Evolutionary conservation across 1,139 yeast genomes (phyloP), one percentile per base, ranked within the genome.

Genomic region (Suhomyces bokatorum): DNA sequence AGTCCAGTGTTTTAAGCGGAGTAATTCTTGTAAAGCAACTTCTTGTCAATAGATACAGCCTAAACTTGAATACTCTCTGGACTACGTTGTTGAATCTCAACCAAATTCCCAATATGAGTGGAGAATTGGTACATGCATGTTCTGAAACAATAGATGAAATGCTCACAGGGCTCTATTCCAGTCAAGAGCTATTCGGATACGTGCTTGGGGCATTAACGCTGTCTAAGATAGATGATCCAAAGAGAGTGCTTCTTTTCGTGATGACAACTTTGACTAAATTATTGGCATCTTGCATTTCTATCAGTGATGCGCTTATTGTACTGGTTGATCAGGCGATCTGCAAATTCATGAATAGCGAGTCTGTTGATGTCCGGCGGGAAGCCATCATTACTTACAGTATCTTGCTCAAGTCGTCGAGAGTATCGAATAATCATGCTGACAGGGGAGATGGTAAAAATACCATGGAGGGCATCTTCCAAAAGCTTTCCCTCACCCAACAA

Each of bases 361-460:
- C 66, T 17, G 74, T 74, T 9, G 75, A 70, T 33, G 57, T 75
- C 7, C 60, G 81, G 49, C 62, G 78, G 46, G 51, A 58, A 17
- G 72, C 73, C 0, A 65, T 74, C 11, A 63, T 73, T 39, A 64
- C 67, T n/a, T 78, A 74, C 48, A 74, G 78, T 4, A 63, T 58
- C 38, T 46, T 72, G 37, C 45, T 68, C 37, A 61, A 55, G 37
- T 61, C 65, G 3, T 53, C 58, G 1, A 49, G 56, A 40, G 24
- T 37, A 20, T 20, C 49, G 0, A 39, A 29, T 12, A 55, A 49
- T 13, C 27, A 44, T 7, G 32, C 43, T 6, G 45, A 47, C 2
- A 41, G 37, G 4, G 14, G 45, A n/a, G 44, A 44, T 12, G 55
- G 52, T 11, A 50, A 47, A 13, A 55, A 53, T 27, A 49, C 54